Conservation (phyloP, 1,284 basidiomycete genomes). For the Moesziomyces antarcticus region DNA sequence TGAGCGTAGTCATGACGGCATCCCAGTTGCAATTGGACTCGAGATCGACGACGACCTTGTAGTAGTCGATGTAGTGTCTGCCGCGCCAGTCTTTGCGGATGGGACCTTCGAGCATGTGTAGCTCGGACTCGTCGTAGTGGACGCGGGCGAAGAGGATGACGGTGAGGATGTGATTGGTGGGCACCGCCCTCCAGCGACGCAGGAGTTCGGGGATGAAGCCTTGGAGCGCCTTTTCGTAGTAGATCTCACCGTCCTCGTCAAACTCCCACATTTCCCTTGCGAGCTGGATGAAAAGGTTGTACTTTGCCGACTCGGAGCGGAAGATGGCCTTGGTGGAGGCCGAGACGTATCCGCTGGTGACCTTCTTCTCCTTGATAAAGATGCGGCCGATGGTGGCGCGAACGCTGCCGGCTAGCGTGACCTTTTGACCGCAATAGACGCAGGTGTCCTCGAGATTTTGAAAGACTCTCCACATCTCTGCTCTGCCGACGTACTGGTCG, state of each 20-base stretch:
- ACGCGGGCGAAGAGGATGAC: slow-evolving; percentile 95
- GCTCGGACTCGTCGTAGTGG: slow-evolving; percentile 78
- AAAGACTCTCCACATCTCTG: slow-evolving; percentile 67
- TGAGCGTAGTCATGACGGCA: slow-evolving; percentile 83
- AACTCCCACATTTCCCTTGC: slow-evolving; percentile 97
- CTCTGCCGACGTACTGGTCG: slow-evolving; percentile 66
- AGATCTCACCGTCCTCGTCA: slow-evolving; percentile 84
- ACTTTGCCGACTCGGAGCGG: slow-evolving; percentile 85
- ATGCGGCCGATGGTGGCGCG: slow-evolving; percentile 64
- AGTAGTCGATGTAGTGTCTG: slow-evolving; percentile 92
- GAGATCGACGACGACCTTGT: slow-evolving; percentile 83
- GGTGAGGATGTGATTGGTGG: slow-evolving; percentile 91
- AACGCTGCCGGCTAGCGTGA: slow-evolving; percentile 61
- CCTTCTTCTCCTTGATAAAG: slow-evolving; percentile 61
- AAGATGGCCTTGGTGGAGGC: slow-evolving; percentile 87
- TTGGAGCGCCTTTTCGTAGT: slow-evolving; percentile 95
- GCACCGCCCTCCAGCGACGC: slow-evolving; percentile 72
- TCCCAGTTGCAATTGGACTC: slow-evolving; percentile 89
- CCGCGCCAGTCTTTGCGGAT: slow-evolving; percentile 79
- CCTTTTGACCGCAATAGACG: slow-evolving; percentile 66
- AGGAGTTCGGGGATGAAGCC: slow-evolving; percentile 68
- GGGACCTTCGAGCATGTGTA: slow-evolving; percentile 68
- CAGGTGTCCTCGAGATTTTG: slow-evolving; percentile 62
- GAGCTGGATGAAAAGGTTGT: slow-evolving; percentile 86
- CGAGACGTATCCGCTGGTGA: slow-evolving; percentile 82